Conservation (phyloP, 2,329 filamentous ascomycete genomes). For the Fusarium anguioides region DNA sequence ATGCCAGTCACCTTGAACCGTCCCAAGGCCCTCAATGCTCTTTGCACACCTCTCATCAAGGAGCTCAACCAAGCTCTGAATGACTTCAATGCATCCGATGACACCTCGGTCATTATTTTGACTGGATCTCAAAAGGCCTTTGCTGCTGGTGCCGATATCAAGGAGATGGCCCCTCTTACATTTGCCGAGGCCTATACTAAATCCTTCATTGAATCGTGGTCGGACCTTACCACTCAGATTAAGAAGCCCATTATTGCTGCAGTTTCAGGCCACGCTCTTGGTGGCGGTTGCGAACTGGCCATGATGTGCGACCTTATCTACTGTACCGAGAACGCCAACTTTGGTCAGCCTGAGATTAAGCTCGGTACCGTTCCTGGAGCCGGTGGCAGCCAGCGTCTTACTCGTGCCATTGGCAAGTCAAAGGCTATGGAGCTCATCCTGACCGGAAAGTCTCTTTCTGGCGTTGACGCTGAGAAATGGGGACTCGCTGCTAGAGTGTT, state of each 20-base stretch:
- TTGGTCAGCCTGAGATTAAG: slow-evolving; percentile 98
- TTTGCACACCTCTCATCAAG: slow-evolving; percentile 88
- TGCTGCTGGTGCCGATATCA: slow-evolving; percentile 96
- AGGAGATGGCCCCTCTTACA: slow-evolving; percentile 95
- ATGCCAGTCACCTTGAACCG: slow-evolving; percentile 86
- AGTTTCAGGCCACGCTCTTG: slow-evolving; percentile 93
- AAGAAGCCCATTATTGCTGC: slow-evolving; percentile 96
- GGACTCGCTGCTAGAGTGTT: slow-evolving; percentile 88
- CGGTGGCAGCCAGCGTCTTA: slow-evolving; percentile 90
- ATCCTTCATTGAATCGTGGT: slow-evolving; percentile 97
- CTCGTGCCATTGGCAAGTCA: slow-evolving; percentile 83
- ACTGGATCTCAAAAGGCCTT: slow-evolving; percentile 93
- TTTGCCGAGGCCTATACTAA: slow-evolving; percentile 88
- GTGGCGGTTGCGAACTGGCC: slow-evolving; percentile 94
- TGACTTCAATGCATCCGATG: slow-evolving; percentile 75
- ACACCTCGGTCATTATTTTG: slow-evolving; percentile 81
- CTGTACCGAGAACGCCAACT: slow-evolving; percentile 85
- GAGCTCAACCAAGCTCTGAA: slow-evolving; percentile 86
- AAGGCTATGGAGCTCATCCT: slow-evolving; percentile 92
- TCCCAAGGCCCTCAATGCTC: slow-evolving; percentile 93
- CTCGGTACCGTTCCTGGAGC: slow-evolving; percentile 92
- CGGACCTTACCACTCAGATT: slow-evolving; percentile 80
- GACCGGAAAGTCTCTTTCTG: slow-evolving; percentile 85
- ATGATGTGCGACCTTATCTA: slow-evolving; percentile 98
- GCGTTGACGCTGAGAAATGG: slow-evolving; percentile 87